Evolutionary conservation across 2,329 filamentous ascomycete species (phyloP).

Genomic region (Fusarium aywerte): DNA sequence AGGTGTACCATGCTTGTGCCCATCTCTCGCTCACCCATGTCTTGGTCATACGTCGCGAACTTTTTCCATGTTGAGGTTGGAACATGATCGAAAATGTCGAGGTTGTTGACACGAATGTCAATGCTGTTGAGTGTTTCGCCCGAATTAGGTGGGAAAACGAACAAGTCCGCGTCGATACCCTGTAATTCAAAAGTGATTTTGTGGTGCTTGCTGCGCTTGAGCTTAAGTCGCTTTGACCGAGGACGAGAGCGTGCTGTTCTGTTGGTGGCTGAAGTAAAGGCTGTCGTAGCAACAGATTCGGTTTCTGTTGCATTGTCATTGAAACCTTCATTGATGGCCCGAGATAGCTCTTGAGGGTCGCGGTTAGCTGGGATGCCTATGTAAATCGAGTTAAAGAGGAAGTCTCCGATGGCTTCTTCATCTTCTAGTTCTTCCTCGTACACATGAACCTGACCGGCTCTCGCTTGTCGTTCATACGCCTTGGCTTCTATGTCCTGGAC

Average conservation of each 20-base stretch:
- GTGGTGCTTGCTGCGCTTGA: constrained; percentile 87
- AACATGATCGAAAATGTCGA: constrained; percentile 94
- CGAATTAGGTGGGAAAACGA: constrained; percentile 79
- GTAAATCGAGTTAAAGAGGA: constrained; percentile 98
- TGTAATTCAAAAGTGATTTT: constrained; percentile 96
- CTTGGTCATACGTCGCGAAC: constrained; percentile 92
- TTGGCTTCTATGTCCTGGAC: constrained; percentile 88
- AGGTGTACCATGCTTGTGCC: constrained; percentile 90
- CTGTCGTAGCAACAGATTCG: constrained; percentile 85
- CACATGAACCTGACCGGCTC: constrained; percentile 65
- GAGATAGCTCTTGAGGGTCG: constrained; percentile 83
- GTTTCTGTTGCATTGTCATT: constrained; percentile 90
- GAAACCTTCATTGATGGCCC: constrained; percentile 87
- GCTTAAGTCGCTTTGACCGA: constrained; percentile 72
- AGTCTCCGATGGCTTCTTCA: constrained; percentile 90
- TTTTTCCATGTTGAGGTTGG: constrained; percentile 98
- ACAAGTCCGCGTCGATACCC: constrained; percentile 83
- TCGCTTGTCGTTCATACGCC: constrained; percentile 77
- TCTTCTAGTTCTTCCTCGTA: constrained; percentile 80
- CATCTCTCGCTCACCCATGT: constrained; percentile 86
- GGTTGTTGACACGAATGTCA: constrained; percentile 81
- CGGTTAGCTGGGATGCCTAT: constrained; percentile 90
- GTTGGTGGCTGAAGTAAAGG: constrained; percentile 68
- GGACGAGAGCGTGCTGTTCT: constrained; percentile 57
- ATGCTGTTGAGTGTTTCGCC: constrained; percentile 89